Percentiles rank a stretch among this genome's conserved stretches.
These are phyloP conservation scores for Neoascochyta sp. DNA, from an alignment of 2,329 filamentous ascomycete genomes.

Conservation along the genomic window DNA sequence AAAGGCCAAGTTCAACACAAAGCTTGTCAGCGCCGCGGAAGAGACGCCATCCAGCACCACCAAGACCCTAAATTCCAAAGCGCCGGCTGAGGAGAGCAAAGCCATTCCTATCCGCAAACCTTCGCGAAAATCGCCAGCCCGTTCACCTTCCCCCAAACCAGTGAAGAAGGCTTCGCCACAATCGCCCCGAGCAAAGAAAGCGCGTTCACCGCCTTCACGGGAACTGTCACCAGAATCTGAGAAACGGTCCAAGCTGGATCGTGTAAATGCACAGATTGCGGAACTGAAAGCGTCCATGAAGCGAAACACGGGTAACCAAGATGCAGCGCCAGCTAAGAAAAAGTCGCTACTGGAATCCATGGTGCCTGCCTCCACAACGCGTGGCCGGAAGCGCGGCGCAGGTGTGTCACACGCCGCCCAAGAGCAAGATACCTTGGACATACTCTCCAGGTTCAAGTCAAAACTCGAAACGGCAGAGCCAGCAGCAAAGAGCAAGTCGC, in stretches of 20 bases:
- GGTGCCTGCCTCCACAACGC: conserved; percentile 68
- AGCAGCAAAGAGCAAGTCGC: conserved; percentile 36
- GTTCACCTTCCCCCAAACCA: conserved; percentile 22
- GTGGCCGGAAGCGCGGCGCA: conserved; percentile 66
- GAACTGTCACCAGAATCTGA: conserved; percentile 41
- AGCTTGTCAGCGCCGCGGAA: conserved; percentile 56
- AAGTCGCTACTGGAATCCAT: conserved; percentile 67
- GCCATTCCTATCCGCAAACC: conserved; percentile 35
- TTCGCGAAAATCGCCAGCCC: conserved; percentile 20
- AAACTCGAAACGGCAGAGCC: conserved; percentile 56
- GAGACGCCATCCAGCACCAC: conserved; percentile 42
- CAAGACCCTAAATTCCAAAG: conserved; percentile 16
- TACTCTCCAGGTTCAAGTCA: conserved; percentile 75
- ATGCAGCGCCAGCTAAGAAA: conserved; percentile 42
- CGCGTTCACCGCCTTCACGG: conserved; percentile 26
- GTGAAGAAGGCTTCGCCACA: conserved; percentile 9
- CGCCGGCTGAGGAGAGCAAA: conserved; percentile 14
- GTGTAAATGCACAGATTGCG: conserved; percentile 75
- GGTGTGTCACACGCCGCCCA: conserved; percentile 52
- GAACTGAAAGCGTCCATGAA: conserved; percentile 79
- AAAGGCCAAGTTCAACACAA: conserved; percentile 74
- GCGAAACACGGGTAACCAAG: conserved; percentile 48
- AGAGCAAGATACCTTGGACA: conserved; percentile 56
- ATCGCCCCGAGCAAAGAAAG: conserved; percentile 15
- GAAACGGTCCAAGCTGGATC: conserved; percentile 53